Evolutionary conservation across 2,329 filamentous ascomycete species (phyloP).

Genomic region (Cytospora mali): DNA sequence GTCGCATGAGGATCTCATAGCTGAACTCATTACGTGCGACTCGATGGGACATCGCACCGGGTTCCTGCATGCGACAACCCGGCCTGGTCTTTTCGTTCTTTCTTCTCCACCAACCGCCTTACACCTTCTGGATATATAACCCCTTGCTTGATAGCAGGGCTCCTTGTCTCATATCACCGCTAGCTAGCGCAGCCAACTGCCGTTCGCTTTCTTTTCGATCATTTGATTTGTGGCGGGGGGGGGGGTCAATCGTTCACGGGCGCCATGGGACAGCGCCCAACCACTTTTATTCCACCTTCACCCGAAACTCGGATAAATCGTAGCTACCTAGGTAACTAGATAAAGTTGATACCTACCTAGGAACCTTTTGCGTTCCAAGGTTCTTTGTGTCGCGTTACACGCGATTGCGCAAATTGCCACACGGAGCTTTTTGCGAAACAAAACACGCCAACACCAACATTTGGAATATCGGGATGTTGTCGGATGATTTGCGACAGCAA

Average conservation of each 20-base stretch:
- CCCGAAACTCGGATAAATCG: background rate
- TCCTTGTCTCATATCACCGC: background rate
- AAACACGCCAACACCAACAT: background rate
- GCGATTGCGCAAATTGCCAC: background rate
- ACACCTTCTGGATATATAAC: background rate
- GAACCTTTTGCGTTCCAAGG: too few species aligned
- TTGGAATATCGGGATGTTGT: background rate
- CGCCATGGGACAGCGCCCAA: background rate
- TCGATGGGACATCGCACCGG: background rate
- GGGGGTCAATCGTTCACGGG: background rate
- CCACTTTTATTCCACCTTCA: background rate
- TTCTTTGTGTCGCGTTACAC: background rate
- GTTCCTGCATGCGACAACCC: background rate
- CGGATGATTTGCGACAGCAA: background rate
- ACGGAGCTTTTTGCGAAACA: background rate
- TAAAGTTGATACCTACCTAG: too few species aligned
- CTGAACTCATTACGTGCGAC: too few species aligned
- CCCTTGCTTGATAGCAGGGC: background rate
- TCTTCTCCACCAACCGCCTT: background rate
- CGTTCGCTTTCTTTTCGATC: background rate
- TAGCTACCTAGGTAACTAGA: too few species aligned
- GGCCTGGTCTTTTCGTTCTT: background rate
- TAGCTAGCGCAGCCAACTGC: background rate
- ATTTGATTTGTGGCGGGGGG: too few species aligned
- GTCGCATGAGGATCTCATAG: too few species aligned